Conservation (phyloP, 179 eudicot genomes). For the Drosera spatulata region DNA sequence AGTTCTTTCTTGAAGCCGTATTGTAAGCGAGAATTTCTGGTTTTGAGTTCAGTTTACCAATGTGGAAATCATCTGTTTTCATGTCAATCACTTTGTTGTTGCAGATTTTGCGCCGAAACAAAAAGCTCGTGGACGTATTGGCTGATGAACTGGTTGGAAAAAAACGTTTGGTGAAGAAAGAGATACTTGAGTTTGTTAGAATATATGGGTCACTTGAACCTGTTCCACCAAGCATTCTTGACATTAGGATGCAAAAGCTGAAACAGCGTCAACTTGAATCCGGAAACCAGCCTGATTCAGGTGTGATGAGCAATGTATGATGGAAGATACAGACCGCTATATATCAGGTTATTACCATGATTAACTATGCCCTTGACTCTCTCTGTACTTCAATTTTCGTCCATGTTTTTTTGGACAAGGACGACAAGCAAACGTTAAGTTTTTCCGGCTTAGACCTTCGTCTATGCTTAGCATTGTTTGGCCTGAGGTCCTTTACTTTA, state of each 20-base stretch:
- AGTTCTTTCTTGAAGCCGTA: no score
- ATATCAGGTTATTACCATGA: background rate
- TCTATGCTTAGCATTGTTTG: no score
- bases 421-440: no score
- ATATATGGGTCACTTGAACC: conserved; percentile 62
- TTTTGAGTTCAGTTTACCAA: no score
- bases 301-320: conserved; percentile 22
- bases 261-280: conserved; percentile 29
- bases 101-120: conserved; percentile 60
- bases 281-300: conserved; percentile 18
- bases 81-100: background rate
- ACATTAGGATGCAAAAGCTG: conserved; percentile 42
- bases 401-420: no score
- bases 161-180: conserved; percentile 61
- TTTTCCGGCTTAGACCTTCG: no score
- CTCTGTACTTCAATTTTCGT: no score
- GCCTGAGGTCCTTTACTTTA: no score
- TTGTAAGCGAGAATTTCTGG: no score
- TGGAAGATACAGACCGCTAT: background rate
- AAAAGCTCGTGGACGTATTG: conserved; percentile 61
- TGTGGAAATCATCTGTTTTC: background rate
- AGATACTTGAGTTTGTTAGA: conserved; percentile 57
- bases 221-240: conserved; percentile 46
- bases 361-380: no score
- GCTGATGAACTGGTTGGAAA: conserved; percentile 45